These are phyloP conservation scores for Saturnispora silvae DNA, from an alignment of 805 yeast genomes.

Conservation along the genomic window DNA sequence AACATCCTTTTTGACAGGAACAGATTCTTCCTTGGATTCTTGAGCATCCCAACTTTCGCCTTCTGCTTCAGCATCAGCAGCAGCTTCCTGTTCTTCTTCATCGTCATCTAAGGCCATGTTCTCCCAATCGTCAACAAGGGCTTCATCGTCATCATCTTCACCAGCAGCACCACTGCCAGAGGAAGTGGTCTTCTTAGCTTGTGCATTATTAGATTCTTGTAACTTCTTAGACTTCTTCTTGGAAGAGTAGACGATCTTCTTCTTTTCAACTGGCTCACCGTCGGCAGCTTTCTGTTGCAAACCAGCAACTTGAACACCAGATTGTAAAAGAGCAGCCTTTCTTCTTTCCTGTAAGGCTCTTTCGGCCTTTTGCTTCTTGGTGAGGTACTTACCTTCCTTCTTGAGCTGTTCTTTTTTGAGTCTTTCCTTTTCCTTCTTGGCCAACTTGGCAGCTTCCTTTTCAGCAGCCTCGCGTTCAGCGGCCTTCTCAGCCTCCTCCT, in stretches of 20 bases:
- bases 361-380: conserved; percentile 93
- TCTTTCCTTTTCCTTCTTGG: conserved; percentile 81
- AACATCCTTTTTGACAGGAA: conserved; percentile 13
- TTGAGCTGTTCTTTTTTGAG: conserved; percentile 81
- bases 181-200: background rate
- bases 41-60: conserved; percentile 20
- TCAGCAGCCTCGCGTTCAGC: conserved; percentile 55
- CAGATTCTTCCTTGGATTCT: conserved; percentile 13
- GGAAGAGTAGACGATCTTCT: conserved; percentile 53
- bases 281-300: conserved; percentile 35
- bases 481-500: conserved; percentile 35
- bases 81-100: conserved; percentile 25
- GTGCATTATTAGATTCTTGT: conserved; percentile 10
- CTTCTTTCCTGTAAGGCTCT: conserved; percentile 79
- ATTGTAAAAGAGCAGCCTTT: conserved; percentile 69
- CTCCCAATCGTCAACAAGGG: conserved; percentile 80
- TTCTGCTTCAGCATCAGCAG: conserved; percentile 23
- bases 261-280: conserved; percentile 7
- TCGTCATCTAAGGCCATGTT: conserved; percentile 47
- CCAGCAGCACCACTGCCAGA: conserved; percentile 20
- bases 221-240: conserved; percentile 46
- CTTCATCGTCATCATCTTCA: conserved; percentile 32
- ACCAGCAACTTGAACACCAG: conserved; percentile 64
- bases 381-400: conserved; percentile 89
- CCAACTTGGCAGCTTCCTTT: conserved; percentile 46